These are phyloP conservation scores for Fusarium sp. DNA, from an alignment of 2,329 filamentous ascomycete genomes.

Conservation along the genomic window DNA sequence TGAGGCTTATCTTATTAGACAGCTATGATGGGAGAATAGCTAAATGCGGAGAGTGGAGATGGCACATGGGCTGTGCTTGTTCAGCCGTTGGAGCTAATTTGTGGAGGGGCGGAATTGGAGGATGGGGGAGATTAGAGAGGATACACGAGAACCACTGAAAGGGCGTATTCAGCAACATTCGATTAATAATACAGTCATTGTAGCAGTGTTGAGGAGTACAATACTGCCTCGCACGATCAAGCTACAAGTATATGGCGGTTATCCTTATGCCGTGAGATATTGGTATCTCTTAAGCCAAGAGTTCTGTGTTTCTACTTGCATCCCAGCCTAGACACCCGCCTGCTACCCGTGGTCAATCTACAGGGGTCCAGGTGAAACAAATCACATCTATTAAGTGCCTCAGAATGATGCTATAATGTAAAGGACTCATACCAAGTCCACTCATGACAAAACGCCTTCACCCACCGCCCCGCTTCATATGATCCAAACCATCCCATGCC, in stretches of 20 bases:
- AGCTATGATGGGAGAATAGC: neutral
- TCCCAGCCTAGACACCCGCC: neutral
- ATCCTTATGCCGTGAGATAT: neutral
- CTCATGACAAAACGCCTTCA: conserved; percentile 27
- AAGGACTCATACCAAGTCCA: conserved; percentile 6
- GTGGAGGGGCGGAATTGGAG: conserved; percentile 16
- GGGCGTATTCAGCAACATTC: neutral
- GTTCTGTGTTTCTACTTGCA: neutral
- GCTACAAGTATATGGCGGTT: neutral
- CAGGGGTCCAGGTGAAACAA: conserved; percentile 5
- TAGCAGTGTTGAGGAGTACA: neutral
- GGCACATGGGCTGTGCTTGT: conserved; percentile 14
- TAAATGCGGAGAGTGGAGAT: conserved; percentile 21
- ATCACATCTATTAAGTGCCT: conserved; percentile 4
- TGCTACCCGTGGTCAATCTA: neutral
- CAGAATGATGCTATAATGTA: neutral
- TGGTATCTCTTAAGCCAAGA: neutral
- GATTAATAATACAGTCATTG: neutral
- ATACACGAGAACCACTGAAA: neutral
- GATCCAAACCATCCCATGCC: neutral
- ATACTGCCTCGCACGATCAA: neutral
- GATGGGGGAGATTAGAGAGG: neutral
- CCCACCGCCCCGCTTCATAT: neutral
- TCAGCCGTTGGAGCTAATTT: conserved; percentile 23
- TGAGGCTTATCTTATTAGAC: neutral